phyloP scores from a whole-genome alignment of 495 filamentous ascomycete genomes.

The Lophium mytilinum region DNA sequence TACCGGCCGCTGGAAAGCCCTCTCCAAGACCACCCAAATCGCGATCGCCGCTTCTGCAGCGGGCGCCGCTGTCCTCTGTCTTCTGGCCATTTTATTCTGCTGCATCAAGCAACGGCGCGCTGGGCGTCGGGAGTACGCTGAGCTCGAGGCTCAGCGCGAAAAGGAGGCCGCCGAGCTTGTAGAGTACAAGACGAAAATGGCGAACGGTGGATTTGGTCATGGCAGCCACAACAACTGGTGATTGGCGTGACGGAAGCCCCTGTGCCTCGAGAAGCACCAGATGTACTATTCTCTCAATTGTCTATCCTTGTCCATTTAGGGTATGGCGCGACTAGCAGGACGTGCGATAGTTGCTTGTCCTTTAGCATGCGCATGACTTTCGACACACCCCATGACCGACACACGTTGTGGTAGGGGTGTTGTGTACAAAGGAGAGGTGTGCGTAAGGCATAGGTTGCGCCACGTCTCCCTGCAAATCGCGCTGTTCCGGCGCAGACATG shows the following conservation, averaged over 20 bases:
- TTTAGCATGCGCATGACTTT: too few species aligned
- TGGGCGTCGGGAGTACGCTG: conserved; percentile 54
- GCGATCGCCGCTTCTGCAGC: conserved; percentile 49
- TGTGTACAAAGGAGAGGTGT: too few species aligned
- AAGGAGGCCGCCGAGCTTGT: conserved; percentile 58
- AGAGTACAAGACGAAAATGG: conserved; percentile 37
- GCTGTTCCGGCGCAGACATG: too few species aligned
- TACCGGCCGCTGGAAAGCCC: conserved; percentile 36
- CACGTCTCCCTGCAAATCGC: too few species aligned
- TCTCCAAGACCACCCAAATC: conserved; percentile 47
- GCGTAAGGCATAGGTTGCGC: too few species aligned
- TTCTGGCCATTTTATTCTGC: conserved; percentile 46
- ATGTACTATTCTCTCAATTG: neutral
- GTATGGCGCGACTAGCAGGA: too few species aligned
- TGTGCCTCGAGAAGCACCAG: neutral
- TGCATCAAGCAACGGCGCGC: conserved; percentile 59
- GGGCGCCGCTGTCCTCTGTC: conserved; percentile 43
- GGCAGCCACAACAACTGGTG: neutral
- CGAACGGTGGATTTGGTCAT: neutral
- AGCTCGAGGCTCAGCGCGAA: conserved; percentile 47
- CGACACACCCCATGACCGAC: too few species aligned
- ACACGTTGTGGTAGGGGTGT: too few species aligned
- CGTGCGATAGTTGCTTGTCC: too few species aligned
- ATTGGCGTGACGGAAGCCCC: neutral
- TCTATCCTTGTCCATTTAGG: neutral